Conservation (phyloP, 441 rosid species). For the Raphanus hybrid region DNA sequence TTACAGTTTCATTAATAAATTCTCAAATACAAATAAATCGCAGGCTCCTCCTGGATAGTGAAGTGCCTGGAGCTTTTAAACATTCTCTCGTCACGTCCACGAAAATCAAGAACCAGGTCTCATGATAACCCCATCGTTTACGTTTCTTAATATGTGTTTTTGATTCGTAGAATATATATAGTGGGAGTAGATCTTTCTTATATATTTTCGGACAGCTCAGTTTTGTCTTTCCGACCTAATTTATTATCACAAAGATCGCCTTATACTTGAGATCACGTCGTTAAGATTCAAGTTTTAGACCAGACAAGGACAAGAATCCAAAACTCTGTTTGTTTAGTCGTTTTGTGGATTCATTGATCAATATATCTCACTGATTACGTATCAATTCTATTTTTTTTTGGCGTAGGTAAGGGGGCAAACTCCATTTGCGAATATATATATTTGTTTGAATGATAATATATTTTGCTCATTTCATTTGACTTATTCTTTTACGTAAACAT, state of each 20-base stretch:
- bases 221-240: constrained; percentile 21
- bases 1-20: constrained; percentile 10
- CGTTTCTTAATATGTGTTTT: constrained; percentile 21
- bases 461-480: constrained; percentile 18
- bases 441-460: background rate
- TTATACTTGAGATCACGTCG: constrained; percentile 30
- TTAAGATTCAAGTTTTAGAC: constrained; percentile 17
- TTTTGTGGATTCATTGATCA: background rate
- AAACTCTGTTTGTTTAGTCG: background rate
- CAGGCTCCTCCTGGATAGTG: constrained; percentile 12
- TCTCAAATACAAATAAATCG: constrained; percentile 26
- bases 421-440: background rate
- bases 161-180: background rate
- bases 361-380: constrained; percentile 5
- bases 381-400: constrained; percentile 1
- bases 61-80: constrained; percentile 24
- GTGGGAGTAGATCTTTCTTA: background rate
- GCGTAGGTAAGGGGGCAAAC: constrained; percentile 30
- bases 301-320: background rate
- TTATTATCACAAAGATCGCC: constrained; percentile 16
- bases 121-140: constrained; percentile 12
- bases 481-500: background rate
- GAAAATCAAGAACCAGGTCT: constrained; percentile 28
- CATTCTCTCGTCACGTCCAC: constrained; percentile 24
- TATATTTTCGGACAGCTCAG: constrained; percentile 6